Conservation (phyloP, 2,329 filamentous ascomycete species). For the Ophiostoma pallidulum region DNA sequence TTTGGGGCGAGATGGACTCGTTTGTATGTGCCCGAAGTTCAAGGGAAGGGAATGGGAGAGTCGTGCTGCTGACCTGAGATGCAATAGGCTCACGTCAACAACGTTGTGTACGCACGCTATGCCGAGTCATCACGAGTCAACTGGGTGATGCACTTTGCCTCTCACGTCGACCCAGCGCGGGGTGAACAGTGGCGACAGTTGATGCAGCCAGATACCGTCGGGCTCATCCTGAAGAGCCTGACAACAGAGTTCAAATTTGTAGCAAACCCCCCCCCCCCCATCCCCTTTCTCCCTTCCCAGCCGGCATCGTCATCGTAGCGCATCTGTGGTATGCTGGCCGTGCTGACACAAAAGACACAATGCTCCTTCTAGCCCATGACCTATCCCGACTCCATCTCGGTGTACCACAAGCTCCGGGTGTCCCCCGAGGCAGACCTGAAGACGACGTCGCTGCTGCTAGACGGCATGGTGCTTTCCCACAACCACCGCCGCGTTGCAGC, state of each 20-base stretch:
- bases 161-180: constrained; percentile 51
- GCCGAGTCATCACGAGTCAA: constrained; percentile 74
- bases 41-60: too few species aligned
- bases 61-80: not conserved
- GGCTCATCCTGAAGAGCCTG: constrained; percentile 72
- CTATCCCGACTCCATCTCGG: constrained; percentile 72
- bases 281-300: too few species aligned
- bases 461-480: constrained; percentile 65
- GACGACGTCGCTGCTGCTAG: constrained; percentile 47
- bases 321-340: too few species aligned
- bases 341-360: not conserved
- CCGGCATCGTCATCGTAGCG: too few species aligned
- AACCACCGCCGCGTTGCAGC: constrained; percentile 63
- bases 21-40: constrained; percentile 30
- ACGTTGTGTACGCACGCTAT: constrained; percentile 73
- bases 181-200: constrained; percentile 58
- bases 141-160: constrained; percentile 63
- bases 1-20: constrained; percentile 78
- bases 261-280: too few species aligned
- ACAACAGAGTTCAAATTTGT: constrained; percentile 84
- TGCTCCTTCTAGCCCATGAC: constrained; percentile 56
- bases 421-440: constrained; percentile 35
- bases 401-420: constrained; percentile 65
- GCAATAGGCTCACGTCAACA: constrained; percentile 63
- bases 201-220: constrained; percentile 54